A percentile compares a stretch with the other conserved stretches of the same genome.
phyloP scores from a whole-genome alignment of 805 yeast genomes.

The Candida ipomoeae region DNA sequence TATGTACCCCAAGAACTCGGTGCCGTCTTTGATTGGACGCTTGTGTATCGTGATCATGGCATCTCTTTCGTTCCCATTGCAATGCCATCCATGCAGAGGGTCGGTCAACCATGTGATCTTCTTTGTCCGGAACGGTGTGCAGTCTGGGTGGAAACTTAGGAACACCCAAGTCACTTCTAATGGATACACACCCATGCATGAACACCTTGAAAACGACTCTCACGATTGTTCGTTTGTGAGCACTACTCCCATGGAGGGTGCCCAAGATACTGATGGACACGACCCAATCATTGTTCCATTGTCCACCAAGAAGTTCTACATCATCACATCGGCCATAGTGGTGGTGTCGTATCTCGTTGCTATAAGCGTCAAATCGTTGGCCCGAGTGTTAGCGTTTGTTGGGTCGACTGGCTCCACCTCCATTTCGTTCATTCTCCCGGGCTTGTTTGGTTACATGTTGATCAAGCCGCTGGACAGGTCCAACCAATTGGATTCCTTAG shows the following conservation, averaged over 20 bases:
- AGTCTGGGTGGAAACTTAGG: slow-evolving; percentile 21
- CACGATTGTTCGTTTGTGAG: slow-evolving; percentile 37
- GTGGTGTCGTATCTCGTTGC: slow-evolving; percentile 60
- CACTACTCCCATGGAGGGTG: slow-evolving; percentile 45
- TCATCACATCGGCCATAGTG: slow-evolving; percentile 35
- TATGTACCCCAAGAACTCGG: slow-evolving; percentile 55
- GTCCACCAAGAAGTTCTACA: slow-evolving; percentile 21
- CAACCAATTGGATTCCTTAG: slow-evolving; percentile 23
- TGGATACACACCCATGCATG: slow-evolving; percentile 25
- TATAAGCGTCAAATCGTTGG: slow-evolving; percentile 64
- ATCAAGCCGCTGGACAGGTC: slow-evolving; percentile 45
- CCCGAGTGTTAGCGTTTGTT: slow-evolving; percentile 77
- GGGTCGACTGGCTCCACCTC: slow-evolving; percentile 94
- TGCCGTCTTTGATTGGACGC: slow-evolving; percentile 51
- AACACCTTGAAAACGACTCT: slow-evolving; percentile 16
- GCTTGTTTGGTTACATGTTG: slow-evolving; percentile 74
- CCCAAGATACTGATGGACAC: slow-evolving; percentile 44
- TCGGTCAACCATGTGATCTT: slow-evolving; percentile 63
- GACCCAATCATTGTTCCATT: slow-evolving; percentile 40
- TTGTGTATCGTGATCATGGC: slow-evolving; percentile 67
- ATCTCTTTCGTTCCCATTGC: slow-evolving; percentile 68
- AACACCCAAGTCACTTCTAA: slow-evolving; percentile 12
- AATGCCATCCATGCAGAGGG: slow-evolving; percentile 78
- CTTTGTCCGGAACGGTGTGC: slow-evolving; percentile 39
- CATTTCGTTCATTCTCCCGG: slow-evolving; percentile 87